Evolutionary conservation across 2,329 filamentous ascomycete species (phyloP).

Genomic region (Ascochyta clinopodiicola): DNA sequence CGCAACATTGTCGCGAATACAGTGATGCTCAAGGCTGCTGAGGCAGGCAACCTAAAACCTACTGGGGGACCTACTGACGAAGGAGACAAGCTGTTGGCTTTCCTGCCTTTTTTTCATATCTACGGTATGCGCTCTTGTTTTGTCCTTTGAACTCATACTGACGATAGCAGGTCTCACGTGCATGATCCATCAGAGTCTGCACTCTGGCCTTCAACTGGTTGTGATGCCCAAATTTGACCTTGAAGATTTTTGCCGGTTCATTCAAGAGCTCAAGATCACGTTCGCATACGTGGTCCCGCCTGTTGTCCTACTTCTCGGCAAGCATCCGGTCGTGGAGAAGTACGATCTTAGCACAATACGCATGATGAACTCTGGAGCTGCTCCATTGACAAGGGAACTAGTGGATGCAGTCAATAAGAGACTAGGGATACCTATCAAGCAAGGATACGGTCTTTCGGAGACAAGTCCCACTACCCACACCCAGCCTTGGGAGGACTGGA

Average conservation of each 20-base stretch:
- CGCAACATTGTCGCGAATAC: constrained; percentile 79
- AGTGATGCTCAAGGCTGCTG: constrained; percentile 50
- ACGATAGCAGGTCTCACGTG: constrained; percentile 66
- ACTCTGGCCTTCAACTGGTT: constrained; percentile 69
- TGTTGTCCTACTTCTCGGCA: constrained; percentile 79
- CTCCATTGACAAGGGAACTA: constrained; percentile 81
- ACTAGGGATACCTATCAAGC: constrained; percentile 81
- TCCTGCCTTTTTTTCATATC: constrained; percentile 90
- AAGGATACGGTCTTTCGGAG: constrained; percentile 90
- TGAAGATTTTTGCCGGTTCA: constrained; percentile 75
- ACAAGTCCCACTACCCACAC: constrained; percentile 80
- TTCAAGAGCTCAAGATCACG: constrained; percentile 77
- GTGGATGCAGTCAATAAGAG: constrained; percentile 77
- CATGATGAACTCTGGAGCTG: constrained; percentile 87
- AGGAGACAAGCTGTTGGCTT: constrained; percentile 76
- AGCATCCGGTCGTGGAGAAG: constrained; percentile 77
- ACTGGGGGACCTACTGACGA: constrained; percentile 65
- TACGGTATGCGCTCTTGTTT: constrained; percentile 65
- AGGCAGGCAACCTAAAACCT: constrained; percentile 61
- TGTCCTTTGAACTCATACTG: not conserved
- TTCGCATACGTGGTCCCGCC: constrained; percentile 86
- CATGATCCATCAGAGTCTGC: constrained; percentile 72
- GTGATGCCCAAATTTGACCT: constrained; percentile 84
- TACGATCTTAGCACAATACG: constrained; percentile 81
- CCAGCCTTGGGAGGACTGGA: constrained; percentile 78